A percentile compares a stretch with the other conserved stretches of the same genome.
Evolutionary conservation across 1,284 basidiomycete species (phyloP).

Genomic region (Pterulicium gracile): DNA sequence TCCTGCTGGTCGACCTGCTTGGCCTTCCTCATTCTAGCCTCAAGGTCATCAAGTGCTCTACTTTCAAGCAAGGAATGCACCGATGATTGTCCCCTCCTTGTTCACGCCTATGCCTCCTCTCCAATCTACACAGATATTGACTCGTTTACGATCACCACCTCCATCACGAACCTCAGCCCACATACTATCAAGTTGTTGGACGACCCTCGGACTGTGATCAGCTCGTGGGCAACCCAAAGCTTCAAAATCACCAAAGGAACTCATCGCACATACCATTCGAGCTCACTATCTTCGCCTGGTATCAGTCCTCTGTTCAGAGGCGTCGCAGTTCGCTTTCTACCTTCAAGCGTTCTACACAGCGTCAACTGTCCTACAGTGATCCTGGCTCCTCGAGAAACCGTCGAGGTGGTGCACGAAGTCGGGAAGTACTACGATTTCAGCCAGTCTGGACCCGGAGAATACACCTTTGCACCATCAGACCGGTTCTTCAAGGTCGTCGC

Average conservation of each 20-base stretch:
- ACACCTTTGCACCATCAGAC: neutral
- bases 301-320: neutral
- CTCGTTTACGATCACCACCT: constrained; percentile 4
- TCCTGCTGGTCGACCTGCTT: too few species aligned
- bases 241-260: neutral
- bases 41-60: too few species aligned
- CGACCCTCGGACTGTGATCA: neutral
- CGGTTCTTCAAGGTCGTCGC: neutral
- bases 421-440: constrained; percentile 1
- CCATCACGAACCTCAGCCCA: constrained; percentile 5
- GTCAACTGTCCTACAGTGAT: neutral
- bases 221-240: constrained; percentile 1
- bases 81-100: too few species aligned
- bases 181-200: constrained; percentile 5
- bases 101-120: neutral
- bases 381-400: constrained; percentile 5
- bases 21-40: too few species aligned
- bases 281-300: neutral
- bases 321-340: neutral
- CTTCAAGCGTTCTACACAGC: neutral
- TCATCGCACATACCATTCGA: neutral
- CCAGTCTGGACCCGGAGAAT: neutral
- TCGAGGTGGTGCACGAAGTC: constrained; percentile 9
- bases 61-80: too few species aligned
- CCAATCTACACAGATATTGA: neutral